Conservation (phyloP, 1,284 basidiomycete genomes). For the Puccinia sorghi region DNA sequence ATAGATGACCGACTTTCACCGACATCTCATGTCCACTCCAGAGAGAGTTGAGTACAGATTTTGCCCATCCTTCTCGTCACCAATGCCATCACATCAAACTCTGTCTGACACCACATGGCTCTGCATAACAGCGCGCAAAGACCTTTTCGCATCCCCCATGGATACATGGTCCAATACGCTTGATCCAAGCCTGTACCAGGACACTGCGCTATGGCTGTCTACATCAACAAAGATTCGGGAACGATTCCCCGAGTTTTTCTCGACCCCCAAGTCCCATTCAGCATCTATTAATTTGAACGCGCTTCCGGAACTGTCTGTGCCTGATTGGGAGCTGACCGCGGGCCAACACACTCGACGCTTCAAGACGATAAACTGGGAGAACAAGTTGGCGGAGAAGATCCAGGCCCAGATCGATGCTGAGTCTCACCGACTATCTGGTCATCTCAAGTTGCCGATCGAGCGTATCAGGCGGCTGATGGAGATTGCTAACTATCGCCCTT, state of each 20-base stretch:
- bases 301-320: conserved; percentile 32
- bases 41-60: conserved; percentile 34
- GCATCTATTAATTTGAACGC: background rate
- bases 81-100: background rate
- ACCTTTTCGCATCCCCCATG: conserved; percentile 34
- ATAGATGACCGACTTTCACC: conserved; percentile 3
- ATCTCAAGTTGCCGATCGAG: conserved; percentile 31
- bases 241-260: conserved; percentile 37
- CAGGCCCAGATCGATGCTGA: conserved; percentile 17
- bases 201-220: conserved; percentile 37
- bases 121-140: conserved; percentile 35
- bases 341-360: conserved; percentile 39
- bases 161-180: conserved; percentile 36
- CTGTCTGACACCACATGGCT: background rate
- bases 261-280: background rate
- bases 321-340: conserved; percentile 47
- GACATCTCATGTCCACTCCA: conserved; percentile 35
- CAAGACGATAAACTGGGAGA: conserved; percentile 42
- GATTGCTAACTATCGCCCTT: conserved; percentile 19
- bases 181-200: conserved; percentile 32
- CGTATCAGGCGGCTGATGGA: background rate
- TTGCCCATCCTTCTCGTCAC: background rate
- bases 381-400: conserved; percentile 29
- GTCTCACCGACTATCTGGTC: conserved; percentile 10
- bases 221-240: conserved; percentile 11